Percentiles rank a stretch among this genome's conserved stretches.
phyloP scores from a whole-genome alignment of 78 protist species.

The Polysphondylium violaceum region DNA sequence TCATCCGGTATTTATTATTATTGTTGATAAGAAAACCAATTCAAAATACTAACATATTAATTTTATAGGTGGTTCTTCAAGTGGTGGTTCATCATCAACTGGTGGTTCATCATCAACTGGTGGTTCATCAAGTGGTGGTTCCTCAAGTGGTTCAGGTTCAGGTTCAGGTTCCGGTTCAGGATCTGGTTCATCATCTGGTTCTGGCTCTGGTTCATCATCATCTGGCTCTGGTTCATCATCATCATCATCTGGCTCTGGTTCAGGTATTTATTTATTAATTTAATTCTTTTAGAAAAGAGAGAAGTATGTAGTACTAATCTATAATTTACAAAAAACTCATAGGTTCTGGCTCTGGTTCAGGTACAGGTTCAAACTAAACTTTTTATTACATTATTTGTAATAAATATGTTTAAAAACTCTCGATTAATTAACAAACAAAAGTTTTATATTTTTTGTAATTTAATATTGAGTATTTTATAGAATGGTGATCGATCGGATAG shows the following conservation, averaged over 20 bases:
- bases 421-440: no score
- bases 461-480: no score
- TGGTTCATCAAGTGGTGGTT: slow-evolving; percentile 24
- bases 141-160: background rate
- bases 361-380: no score
- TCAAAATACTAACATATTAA: background rate
- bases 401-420: no score
- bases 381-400: no score
- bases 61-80: background rate
- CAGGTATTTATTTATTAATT: no score
- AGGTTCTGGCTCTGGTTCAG: no score
- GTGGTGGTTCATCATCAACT: background rate
- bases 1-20: slow-evolving; percentile 1
- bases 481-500: no score
- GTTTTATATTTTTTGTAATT: no score
- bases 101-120: background rate
- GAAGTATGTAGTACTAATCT: no score
- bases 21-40: background rate
- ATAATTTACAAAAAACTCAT: no score
- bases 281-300: no score
- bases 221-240: background rate
- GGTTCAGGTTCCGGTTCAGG: slow-evolving; percentile 7
- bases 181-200: slow-evolving; percentile 3
- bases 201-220: slow-evolving; percentile 6
- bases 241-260: background rate